Base-by-base conservation (phyloP, 805 yeast species). In the Kodamaea kaohsiungensis region DNA sequence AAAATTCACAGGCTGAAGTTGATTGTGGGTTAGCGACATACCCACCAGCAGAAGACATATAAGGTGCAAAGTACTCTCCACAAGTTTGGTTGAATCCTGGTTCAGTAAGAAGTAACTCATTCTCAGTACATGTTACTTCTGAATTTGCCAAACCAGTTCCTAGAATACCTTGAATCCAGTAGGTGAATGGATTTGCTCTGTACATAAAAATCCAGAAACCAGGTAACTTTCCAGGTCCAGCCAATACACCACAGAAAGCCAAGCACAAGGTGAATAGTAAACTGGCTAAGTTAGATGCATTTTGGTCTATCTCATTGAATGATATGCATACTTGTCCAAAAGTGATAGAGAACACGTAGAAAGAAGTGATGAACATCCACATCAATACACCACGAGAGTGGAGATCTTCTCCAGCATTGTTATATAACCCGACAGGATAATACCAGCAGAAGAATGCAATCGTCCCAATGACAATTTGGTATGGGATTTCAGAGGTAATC, bases 131-230 rank as follows among this genome's bases (percentile, higher is more conserved):
- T 2, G 30, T 48, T 1, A 70, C 73, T 7, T 48, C 64, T 55
- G 83, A 68, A 51, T 71, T 69, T 35, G 79, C 76, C 64, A 79
- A 72, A 62, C 88, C 93, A 13, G 70, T 22, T 72, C 75, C 45
- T 43, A 85, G 72, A 56, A 87, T 73, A 51, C 82, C 76, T 58
- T 82, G 84, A 55, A 89, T 73, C 66, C 86, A 82, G 65, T 89
- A 89, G 1, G 93, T 87, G 69, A 80, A 80, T 7, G 88, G 96
- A 22, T 89, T 85, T 16, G 77, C 78, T 60, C 87, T 81, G 81
- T 88, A 86, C 91, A 89, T 87, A 67, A 87, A 89, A 47, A 81
- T 84, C 96, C 96, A 89, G 75, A 89, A 89, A 1, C 89, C 85
- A 10, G 96, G 95, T 85, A 88, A 80, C 51, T 76, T 73, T 15